Percentiles rank a stretch among this genome's conserved stretches.
These are phyloP conservation scores for Novymonas esmeraldas DNA, from an alignment of 208 protist species.

Conservation along the genomic window DNA sequence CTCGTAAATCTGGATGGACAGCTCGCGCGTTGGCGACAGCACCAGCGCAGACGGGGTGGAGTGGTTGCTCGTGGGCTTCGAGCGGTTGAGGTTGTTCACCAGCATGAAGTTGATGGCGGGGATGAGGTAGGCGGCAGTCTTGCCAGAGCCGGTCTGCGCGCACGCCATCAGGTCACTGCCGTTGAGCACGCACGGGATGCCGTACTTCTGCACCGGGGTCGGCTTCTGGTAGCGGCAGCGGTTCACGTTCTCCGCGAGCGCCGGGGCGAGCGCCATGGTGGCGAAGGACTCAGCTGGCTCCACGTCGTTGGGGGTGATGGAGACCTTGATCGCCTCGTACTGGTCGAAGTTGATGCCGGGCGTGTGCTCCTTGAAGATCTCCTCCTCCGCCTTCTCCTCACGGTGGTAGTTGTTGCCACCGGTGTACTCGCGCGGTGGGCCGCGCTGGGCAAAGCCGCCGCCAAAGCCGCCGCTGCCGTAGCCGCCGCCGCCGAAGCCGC, in stretches of 20 bases:
- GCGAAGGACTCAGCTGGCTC: conserved; percentile 77
- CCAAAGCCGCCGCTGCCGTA: conserved; percentile 21
- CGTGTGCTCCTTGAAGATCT: conserved; percentile 92
- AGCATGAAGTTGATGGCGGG: conserved; percentile 95
- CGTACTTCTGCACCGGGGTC: conserved; percentile 98
- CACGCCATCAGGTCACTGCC: conserved; percentile 98
- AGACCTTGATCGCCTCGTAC: conserved; percentile 91
- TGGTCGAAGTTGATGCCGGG: conserved; percentile 94
- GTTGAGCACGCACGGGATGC: conserved; percentile 94
- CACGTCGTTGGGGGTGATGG: conserved; percentile 83
- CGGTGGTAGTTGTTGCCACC: conserved; percentile 73
- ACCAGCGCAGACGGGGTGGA: conserved; percentile 93
- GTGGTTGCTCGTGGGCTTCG: conserved; percentile 48
- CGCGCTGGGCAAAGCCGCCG: conserved; percentile 13
- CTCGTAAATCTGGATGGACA: conserved; percentile 98
- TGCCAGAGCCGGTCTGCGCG: conserved; percentile 99
- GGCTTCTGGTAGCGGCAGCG: conserved; percentile 96
- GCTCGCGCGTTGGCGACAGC: conserved; percentile 97
- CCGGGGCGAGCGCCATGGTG: conserved; percentile 84
- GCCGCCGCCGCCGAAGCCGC: conserved; percentile 35
- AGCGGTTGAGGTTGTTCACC: conserved; percentile 67
- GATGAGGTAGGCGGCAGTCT: conserved; percentile 98
- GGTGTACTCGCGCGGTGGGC: conserved; percentile 27
- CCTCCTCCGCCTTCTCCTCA: conserved; percentile 88
- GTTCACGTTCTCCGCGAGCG: conserved; percentile 94